Percentiles rank a stretch among this genome's conserved stretches.
Conservation (phyloP, 805 yeast species). For the Candida xyloterini region DNA sequence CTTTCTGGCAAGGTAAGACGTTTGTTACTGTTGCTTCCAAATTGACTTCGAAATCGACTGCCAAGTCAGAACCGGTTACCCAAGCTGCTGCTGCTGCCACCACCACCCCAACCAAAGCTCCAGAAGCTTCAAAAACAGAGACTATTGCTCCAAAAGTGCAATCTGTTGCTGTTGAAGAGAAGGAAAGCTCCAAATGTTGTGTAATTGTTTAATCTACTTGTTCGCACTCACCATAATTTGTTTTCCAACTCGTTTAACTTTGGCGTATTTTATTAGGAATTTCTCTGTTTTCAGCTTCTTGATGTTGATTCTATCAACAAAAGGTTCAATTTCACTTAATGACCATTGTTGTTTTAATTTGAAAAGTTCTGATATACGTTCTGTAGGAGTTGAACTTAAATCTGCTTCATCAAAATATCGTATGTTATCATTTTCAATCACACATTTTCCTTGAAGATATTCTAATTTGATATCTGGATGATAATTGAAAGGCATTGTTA, state of each 20-base stretch:
- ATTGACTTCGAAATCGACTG: slow-evolving; percentile 7
- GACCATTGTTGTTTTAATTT: slow-evolving; percentile 57
- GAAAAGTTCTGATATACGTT: slow-evolving; percentile 53
- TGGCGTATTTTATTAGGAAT: slow-evolving; percentile 62
- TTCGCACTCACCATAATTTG: slow-evolving; percentile 24
- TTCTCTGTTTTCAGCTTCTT: slow-evolving; percentile 53
- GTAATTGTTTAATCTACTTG: slow-evolving; percentile 10
- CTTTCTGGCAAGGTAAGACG: slow-evolving; percentile 62
- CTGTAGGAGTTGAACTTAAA: slow-evolving; percentile 47
- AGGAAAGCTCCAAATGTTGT: slow-evolving; percentile 12
- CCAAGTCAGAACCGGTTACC: background rate
- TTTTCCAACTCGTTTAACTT: slow-evolving; percentile 46
- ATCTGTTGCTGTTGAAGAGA: slow-evolving; percentile 1
- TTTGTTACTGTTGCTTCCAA: slow-evolving; percentile 48
- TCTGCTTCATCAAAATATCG: slow-evolving; percentile 49
- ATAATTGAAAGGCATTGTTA: slow-evolving; percentile 57
- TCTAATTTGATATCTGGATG: slow-evolving; percentile 53
- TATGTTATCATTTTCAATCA: slow-evolving; percentile 40
- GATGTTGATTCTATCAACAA: slow-evolving; percentile 54
- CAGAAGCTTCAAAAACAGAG: too few species aligned
- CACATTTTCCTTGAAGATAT: slow-evolving; percentile 17
- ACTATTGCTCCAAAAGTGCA: too few species aligned
- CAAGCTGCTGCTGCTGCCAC: slow-evolving; percentile 9
- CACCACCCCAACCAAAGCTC: background rate
- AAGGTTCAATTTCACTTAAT: slow-evolving; percentile 60